A percentile compares a stretch with the other conserved stretches of the same genome.
These are phyloP conservation scores for Begonia masoniana DNA, from an alignment of 306 rosid species.

Conservation along the genomic window DNA sequence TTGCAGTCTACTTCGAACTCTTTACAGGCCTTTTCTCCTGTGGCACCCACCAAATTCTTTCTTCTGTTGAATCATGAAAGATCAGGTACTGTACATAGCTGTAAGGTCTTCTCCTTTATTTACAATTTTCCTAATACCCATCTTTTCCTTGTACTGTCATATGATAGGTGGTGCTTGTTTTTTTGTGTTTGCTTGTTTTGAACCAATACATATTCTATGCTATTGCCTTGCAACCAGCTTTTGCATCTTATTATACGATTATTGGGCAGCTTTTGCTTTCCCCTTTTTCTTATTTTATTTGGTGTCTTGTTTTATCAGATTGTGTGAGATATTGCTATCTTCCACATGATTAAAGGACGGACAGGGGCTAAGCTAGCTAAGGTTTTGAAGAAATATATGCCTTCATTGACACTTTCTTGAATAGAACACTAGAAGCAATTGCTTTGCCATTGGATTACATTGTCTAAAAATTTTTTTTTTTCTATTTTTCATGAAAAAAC, in stretches of 20 bases:
- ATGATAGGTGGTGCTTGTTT: slow-evolving; percentile 7
- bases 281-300: slow-evolving; percentile 22
- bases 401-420: no score
- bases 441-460: no score
- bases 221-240: slow-evolving; percentile 5
- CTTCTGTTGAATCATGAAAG: slow-evolving; percentile 65
- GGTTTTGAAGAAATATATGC: no score
- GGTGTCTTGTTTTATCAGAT: slow-evolving; percentile 42
- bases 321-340: slow-evolving; percentile 37
- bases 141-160: slow-evolving; percentile 25
- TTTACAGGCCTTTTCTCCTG: slow-evolving; percentile 23
- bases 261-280: slow-evolving; percentile 31
- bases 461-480: no score
- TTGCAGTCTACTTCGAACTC: slow-evolving; percentile 47
- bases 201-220: background rate
- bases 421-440: no score
- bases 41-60: slow-evolving; percentile 34
- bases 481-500: no score
- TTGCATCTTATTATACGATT: slow-evolving; percentile 3
- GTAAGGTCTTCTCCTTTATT: slow-evolving; percentile 22
- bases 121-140: slow-evolving; percentile 9
- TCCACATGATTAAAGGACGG: slow-evolving; percentile 41
- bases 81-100: slow-evolving; percentile 58
- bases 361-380: slow-evolving; percentile 8
- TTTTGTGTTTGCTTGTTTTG: background rate